Conservation (phyloP, 2,329 filamentous ascomycete genomes). For the Microdochium nivale region DNA sequence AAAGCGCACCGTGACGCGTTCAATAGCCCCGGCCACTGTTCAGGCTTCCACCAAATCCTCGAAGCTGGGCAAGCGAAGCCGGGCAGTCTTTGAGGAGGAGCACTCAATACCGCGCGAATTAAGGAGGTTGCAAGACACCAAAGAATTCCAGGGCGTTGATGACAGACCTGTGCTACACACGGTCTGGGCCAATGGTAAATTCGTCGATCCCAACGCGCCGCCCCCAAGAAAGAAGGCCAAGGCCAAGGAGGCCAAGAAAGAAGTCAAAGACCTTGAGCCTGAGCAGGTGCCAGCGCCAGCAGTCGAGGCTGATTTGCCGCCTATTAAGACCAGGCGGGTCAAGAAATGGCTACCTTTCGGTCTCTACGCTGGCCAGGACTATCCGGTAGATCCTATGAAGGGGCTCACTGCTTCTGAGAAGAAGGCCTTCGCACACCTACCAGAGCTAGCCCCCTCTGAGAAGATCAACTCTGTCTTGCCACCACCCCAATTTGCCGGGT, state of each 20-base stretch:
- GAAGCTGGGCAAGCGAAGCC: slow-evolving; percentile 51
- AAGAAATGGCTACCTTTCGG: slow-evolving; percentile 80
- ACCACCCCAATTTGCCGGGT: slow-evolving; percentile 68
- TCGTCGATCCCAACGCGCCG: slow-evolving; percentile 33
- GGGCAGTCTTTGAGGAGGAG: slow-evolving; percentile 42
- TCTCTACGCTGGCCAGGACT: slow-evolving; percentile 75
- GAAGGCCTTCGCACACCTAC: slow-evolving; percentile 38
- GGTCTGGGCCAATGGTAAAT: slow-evolving; percentile 59
- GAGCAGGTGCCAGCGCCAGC: slow-evolving; percentile 19
- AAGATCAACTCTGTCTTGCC: slow-evolving; percentile 55
- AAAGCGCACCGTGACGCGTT: slow-evolving; percentile 35
- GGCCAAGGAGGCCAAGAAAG: slow-evolving; percentile 20
- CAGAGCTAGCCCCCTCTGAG: slow-evolving; percentile 35
- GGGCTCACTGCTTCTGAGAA: slow-evolving; percentile 42
- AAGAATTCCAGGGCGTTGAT: slow-evolving; percentile 53
- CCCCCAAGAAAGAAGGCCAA: slow-evolving; percentile 27
- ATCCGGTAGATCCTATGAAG: slow-evolving; percentile 35
- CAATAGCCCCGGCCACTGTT: slow-evolving; percentile 31
- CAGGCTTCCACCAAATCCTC: slow-evolving; percentile 38
- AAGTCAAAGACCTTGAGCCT: slow-evolving; percentile 21
- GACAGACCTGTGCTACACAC: slow-evolving; percentile 47
- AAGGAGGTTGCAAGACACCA: slow-evolving; percentile 50
- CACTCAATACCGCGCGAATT: slow-evolving; percentile 48
- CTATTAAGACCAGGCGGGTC: slow-evolving; percentile 33
- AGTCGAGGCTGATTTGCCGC: slow-evolving; percentile 23